Evolutionary conservation across 768 basidiomycete species (phyloP).

Genomic region (Lactarius pseudohatsudake): DNA sequence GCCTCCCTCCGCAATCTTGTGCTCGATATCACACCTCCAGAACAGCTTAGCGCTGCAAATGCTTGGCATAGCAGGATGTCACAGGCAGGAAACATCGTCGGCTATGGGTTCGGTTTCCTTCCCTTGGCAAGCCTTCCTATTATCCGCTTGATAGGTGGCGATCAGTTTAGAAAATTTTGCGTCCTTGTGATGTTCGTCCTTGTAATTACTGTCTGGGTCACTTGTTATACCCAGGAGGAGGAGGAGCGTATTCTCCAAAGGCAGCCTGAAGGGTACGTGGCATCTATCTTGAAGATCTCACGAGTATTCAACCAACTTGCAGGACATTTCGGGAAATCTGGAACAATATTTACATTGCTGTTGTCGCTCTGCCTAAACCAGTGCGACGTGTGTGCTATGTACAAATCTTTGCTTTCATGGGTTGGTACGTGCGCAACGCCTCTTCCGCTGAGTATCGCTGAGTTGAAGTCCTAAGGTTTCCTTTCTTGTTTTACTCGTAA

Average conservation of each 20-base stretch:
- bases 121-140: constrained; percentile 81
- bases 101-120: constrained; percentile 89
- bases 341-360: constrained; percentile 71
- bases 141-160: constrained; percentile 78
- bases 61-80: constrained; percentile 98
- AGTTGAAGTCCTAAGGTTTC: constrained; percentile 60
- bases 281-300: neutral
- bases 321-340: constrained; percentile 73
- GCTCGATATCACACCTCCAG: constrained; percentile 84
- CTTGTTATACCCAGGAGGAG: constrained; percentile 84
- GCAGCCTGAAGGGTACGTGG: constrained; percentile 38
- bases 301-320: constrained; percentile 19
- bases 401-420: constrained; percentile 95
- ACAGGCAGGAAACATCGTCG: constrained; percentile 95
- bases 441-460: constrained; percentile 7
- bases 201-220: constrained; percentile 79
- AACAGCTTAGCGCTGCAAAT: constrained; percentile 90
- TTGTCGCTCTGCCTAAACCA: constrained; percentile 75
- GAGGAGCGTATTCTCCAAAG: constrained; percentile 54
- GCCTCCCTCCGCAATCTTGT: constrained; percentile 92
- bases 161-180: constrained; percentile 96
- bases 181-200: constrained; percentile 80
- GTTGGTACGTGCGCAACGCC: constrained; percentile 57
- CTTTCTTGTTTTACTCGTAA: constrained; percentile 90
- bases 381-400: constrained; percentile 90